A percentile compares a stretch with the other conserved stretches of the same genome.
phyloP scores from a whole-genome alignment of 257 asterid species.

The Penstemon barbatus region DNA sequence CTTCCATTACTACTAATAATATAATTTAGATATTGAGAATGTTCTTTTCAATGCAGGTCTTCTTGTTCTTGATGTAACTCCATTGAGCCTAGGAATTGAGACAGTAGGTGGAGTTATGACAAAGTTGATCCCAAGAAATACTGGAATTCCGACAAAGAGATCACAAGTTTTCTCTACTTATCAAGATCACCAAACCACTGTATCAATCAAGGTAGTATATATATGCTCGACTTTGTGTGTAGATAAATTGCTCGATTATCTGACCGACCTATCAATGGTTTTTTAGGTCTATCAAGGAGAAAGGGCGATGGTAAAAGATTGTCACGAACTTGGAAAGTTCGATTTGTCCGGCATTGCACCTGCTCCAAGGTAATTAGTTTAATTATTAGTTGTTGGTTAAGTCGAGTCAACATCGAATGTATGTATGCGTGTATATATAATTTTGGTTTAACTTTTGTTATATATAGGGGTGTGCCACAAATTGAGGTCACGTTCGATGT shows the following conservation, averaged over 20 bases:
- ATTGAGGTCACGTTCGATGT: conserved; percentile 56
- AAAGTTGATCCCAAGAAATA: conserved; percentile 54
- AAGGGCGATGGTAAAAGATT: conserved; percentile 49
- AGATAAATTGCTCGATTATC: too few species aligned
- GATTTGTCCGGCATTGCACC: conserved; percentile 52
- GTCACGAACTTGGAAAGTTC: conserved; percentile 48
- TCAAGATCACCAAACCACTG: conserved; percentile 53
- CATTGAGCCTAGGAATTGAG: conserved; percentile 52
- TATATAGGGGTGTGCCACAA: conserved; percentile 48
- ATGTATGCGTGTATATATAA: too few species aligned
- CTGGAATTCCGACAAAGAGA: conserved; percentile 46
- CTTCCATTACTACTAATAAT: not conserved
- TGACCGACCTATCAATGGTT: too few species aligned
- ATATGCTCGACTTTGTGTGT: too few species aligned
- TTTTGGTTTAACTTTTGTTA: too few species aligned
- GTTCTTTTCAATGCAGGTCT: conserved; percentile 29
- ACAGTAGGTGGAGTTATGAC: conserved; percentile 68
- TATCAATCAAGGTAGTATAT: conserved; percentile 39
- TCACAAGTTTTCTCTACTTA: conserved; percentile 55
- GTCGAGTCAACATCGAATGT: too few species aligned
- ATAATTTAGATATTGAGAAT: not conserved
- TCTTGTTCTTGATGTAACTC: conserved; percentile 27
- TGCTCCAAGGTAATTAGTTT: conserved; percentile 29
- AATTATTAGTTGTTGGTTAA: too few species aligned
- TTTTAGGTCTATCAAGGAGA: conserved; percentile 53